Conservation (phyloP, 2,329 filamentous ascomycete genomes). For the Fusarium oligoseptatum region DNA sequence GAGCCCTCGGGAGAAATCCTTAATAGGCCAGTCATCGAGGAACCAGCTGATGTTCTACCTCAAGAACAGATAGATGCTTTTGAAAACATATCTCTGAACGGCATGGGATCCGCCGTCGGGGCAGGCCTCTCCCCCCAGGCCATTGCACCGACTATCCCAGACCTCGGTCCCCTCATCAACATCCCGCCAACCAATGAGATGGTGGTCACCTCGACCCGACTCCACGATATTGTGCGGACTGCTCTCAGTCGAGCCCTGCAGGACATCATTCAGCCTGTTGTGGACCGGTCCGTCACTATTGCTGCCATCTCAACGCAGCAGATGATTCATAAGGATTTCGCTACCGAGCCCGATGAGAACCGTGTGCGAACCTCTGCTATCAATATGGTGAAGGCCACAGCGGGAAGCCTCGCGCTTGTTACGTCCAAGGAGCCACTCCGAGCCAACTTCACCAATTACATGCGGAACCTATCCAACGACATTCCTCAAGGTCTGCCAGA, state of each 20-base stretch:
- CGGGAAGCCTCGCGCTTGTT: slow-evolving; percentile 93
- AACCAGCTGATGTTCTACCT: slow-evolving; percentile 69
- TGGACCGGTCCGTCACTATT: slow-evolving; percentile 97
- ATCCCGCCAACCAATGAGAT: slow-evolving; percentile 86
- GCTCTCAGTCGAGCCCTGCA: slow-evolving; percentile 91
- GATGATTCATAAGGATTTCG: slow-evolving; percentile 96
- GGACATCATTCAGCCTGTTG: slow-evolving; percentile 97
- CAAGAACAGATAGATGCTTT: slow-evolving; percentile 83
- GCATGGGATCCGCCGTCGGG: slow-evolving; percentile 75
- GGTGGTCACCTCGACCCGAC: slow-evolving; percentile 77
- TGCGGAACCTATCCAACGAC: slow-evolving; percentile 76
- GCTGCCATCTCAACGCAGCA: slow-evolving; percentile 96
- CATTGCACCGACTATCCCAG: slow-evolving; percentile 85
- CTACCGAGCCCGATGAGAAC: slow-evolving; percentile 90
- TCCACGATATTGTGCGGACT: slow-evolving; percentile 83
- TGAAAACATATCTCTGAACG: slow-evolving; percentile 84
- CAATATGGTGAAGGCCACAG: slow-evolving; percentile 94
- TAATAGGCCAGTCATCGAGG: slow-evolving; percentile 76
- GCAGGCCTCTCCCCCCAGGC: slow-evolving; percentile 82
- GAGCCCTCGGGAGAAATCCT: slow-evolving; percentile 89
- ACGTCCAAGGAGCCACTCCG: slow-evolving; percentile 97
- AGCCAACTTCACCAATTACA: slow-evolving; percentile 97
- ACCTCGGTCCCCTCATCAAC: slow-evolving; percentile 82
- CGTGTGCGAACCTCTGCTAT: slow-evolving; percentile 88
- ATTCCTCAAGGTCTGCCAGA: slow-evolving; percentile 89